These are phyloP conservation scores for Ogataea methanolica DNA, from an alignment of 805 yeast species.

Conservation along the genomic window DNA sequence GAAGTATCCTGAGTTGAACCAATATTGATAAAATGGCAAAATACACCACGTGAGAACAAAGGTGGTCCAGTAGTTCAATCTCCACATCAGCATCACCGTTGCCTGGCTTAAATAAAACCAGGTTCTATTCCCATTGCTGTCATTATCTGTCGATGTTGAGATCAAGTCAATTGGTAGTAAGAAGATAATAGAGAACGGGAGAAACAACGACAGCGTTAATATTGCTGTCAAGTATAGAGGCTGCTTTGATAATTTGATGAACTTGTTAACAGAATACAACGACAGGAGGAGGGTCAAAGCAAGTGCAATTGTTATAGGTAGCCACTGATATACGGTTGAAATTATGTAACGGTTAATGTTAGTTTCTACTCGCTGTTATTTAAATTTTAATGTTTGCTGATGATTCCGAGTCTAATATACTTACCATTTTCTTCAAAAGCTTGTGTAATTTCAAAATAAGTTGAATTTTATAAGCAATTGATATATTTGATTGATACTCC, in stretches of 20 bases:
- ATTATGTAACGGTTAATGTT: too few species aligned
- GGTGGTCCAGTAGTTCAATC: slow-evolving; percentile 74
- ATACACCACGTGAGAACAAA: slow-evolving; percentile 75
- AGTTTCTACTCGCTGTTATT: too few species aligned
- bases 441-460: too few species aligned
- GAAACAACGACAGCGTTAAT: slow-evolving; percentile 55
- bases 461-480: too few species aligned
- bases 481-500: too few species aligned
- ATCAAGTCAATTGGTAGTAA: slow-evolving; percentile 73
- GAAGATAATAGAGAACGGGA: slow-evolving; percentile 72
- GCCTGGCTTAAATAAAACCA: slow-evolving; percentile 40
- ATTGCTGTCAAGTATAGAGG: slow-evolving; percentile 43
- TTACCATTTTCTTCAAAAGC: too few species aligned
- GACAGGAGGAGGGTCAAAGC: slow-evolving; percentile 28
- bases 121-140: slow-evolving; percentile 20
- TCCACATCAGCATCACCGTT: slow-evolving; percentile 59
- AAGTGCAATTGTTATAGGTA: slow-evolving; percentile 21
- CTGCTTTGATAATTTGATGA: slow-evolving; percentile 30
- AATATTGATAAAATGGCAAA: slow-evolving; percentile 70
- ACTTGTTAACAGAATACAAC: slow-evolving; percentile 31
- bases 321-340: slow-evolving; percentile 15
- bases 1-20: slow-evolving; percentile 64
- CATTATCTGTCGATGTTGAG: slow-evolving; percentile 46
- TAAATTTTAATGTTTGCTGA: too few species aligned
- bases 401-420: too few species aligned